Conservation (phyloP, 176 grass and related monocot genomes). For the sorghum (Sorghum bicolor) region DNA sequence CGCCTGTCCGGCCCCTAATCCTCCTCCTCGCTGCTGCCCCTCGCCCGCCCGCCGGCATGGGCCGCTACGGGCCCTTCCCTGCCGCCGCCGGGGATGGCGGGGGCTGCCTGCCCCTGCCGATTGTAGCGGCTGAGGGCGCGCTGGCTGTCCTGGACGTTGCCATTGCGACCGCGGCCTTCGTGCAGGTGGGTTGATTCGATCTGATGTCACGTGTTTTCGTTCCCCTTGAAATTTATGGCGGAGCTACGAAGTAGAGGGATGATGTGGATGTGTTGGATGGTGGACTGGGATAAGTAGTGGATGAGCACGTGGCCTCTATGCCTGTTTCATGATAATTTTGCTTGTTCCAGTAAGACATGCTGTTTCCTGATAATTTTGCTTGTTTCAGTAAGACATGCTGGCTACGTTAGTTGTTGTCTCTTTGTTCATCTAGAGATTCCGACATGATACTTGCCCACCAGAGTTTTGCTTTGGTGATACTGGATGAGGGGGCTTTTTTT, state of each 20-base stretch:
- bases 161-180: constrained; percentile 60
- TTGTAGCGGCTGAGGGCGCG: constrained; percentile 41
- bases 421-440: neutral
- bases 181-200: constrained; percentile 76
- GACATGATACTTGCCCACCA: neutral
- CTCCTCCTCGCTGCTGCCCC: neutral
- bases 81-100: constrained; percentile 27
- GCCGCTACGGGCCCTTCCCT: constrained; percentile 28
- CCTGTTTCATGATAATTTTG: constrained; percentile 5
- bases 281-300: neutral
- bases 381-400: neutral
- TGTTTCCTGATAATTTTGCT: constrained; percentile 6
- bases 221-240: neutral
- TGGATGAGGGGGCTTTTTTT: neutral
- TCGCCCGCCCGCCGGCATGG: constrained; percentile 30
- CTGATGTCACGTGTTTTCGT: neutral
- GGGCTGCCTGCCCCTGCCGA: constrained; percentile 63
- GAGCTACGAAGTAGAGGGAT: neutral
- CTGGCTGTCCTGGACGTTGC: constrained; percentile 60
- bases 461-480: constrained; percentile 6
- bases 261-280: neutral
- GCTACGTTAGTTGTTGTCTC: neutral
- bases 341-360: neutral
- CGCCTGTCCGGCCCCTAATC: constrained; percentile 25
- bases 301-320: neutral